Conservation (phyloP, 805 yeast genomes). For the Candida golubevii region DNA sequence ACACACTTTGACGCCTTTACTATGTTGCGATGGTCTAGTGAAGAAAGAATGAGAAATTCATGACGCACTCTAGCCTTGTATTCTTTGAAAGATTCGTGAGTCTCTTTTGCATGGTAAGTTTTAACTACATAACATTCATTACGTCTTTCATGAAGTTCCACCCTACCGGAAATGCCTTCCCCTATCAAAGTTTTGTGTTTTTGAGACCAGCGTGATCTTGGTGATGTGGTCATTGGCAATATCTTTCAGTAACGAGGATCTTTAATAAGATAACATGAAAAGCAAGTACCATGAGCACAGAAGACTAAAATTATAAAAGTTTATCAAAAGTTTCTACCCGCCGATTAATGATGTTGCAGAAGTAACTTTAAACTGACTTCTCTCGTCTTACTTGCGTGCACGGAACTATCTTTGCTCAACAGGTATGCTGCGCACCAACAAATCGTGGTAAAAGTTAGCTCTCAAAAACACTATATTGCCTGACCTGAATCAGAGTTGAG, state of each 20-base stretch:
- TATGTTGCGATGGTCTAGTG: constrained; percentile 30
- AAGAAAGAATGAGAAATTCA: constrained; percentile 32
- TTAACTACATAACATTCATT: constrained; percentile 40
- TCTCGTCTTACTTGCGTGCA: no score
- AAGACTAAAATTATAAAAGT: no score
- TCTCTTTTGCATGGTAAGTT: constrained; percentile 37
- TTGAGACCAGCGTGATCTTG: not conserved
- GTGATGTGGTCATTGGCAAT: no score
- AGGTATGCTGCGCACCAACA: no score
- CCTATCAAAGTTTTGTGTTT: constrained; percentile 19
- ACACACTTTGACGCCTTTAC: constrained; percentile 31
- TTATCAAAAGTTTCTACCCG: no score
- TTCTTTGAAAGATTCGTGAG: constrained; percentile 36
- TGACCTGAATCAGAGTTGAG: no score
- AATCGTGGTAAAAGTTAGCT: no score
- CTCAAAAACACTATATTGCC: no score
- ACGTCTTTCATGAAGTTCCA: constrained; percentile 21
- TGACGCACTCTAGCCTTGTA: constrained; percentile 32
- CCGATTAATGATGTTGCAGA: no score
- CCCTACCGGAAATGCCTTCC: constrained; percentile 32
- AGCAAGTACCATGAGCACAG: no score
- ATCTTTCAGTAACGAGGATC: not conserved
- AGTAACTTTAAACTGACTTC: no score
- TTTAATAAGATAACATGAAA: not conserved
- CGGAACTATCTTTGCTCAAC: no score